phyloP scores from a whole-genome alignment of 2,329 filamentous ascomycete genomes.

The Cephalotrichum gorgonifer region DNA sequence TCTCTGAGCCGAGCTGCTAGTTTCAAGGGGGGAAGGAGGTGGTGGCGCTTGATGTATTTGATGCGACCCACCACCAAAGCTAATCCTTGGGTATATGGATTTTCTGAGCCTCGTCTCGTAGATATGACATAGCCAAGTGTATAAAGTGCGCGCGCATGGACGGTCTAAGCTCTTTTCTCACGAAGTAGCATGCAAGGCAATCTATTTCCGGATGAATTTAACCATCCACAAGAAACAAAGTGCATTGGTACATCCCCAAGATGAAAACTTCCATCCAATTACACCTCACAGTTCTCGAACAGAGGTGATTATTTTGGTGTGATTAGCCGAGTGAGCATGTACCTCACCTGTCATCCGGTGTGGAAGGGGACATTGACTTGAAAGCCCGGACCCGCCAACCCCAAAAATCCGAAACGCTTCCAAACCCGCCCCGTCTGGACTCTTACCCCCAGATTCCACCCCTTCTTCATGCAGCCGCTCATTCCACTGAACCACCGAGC shows the following conservation, averaged over 20 bases:
- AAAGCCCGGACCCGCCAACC: not conserved
- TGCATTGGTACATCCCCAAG: too few relatives aligned
- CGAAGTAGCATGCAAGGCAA: too few relatives aligned
- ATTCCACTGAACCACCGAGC: not conserved
- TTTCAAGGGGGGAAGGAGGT: not conserved
- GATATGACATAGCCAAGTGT: not conserved
- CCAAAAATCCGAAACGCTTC: constrained; percentile 2
- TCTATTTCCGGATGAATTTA: too few relatives aligned
- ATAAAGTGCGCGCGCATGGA: not conserved
- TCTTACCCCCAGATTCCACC: not conserved
- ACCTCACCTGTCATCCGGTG: too few relatives aligned
- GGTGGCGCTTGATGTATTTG: not conserved
- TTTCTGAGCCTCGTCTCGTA: not conserved
- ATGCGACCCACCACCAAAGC: not conserved
- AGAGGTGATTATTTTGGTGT: too few relatives aligned
- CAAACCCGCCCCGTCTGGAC: not conserved
- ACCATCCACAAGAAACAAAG: too few relatives aligned
- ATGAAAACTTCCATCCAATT: too few relatives aligned
- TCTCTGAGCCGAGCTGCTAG: not conserved
- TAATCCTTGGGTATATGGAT: not conserved
- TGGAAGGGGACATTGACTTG: too few relatives aligned
- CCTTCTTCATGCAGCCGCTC: constrained; percentile 1
- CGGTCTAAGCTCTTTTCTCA: not conserved
- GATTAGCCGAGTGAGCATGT: too few relatives aligned
- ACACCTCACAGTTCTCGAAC: too few relatives aligned